Base-by-base conservation (phyloP, 257 asterid species). In the Solanum rostratum region DNA sequence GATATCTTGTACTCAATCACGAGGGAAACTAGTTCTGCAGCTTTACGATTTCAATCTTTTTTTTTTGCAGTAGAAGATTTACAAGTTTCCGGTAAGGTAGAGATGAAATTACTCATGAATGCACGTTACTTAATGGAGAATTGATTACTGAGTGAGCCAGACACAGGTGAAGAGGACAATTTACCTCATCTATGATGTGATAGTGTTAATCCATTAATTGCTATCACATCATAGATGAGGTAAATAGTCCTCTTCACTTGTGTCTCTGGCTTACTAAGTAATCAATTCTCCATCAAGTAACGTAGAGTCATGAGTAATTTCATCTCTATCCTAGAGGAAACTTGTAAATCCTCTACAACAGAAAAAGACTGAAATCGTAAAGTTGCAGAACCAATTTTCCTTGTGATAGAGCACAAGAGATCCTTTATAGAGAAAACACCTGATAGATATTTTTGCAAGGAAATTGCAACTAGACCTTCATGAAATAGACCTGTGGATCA, bases 51-150 rank as follows among this genome's bases (percentile, higher is more conserved):
- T 83, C 46, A 46, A 45, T 43, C 46, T n/a, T n/a, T n/a, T 83
- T 83, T 54, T 29, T 68, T 13, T 49, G 52, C 20, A 50, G 63
- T 68, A 11, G 80, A 50, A 82, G 65, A 62, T 45, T 82, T 52
- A 82, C 80, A 3, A 65, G 74, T 66, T 73, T 83, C 79, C 49
- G 49, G 66, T 66, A 68, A 81, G 85, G 81, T 62, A 68, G 45
- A 83, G 62, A 66, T 27, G 81, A 68, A 60, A 33, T 68, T 50
- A 50, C 69, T 49, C 85, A 83, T 83, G 53, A 6, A 22, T 83
- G 55, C 85, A 83, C 69, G 24, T 33, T 83, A 30, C 85, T 83
- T 46, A 81, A 83, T 83, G 85, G 85, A 68, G 85, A 43, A 29
- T 49, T 83, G 80, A 29, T 66, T 49, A 65, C 33, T 68, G 78